phyloP scores from a whole-genome alignment of 371 early-diverging fungal species.

The Saksenaea oblongispora region DNA sequence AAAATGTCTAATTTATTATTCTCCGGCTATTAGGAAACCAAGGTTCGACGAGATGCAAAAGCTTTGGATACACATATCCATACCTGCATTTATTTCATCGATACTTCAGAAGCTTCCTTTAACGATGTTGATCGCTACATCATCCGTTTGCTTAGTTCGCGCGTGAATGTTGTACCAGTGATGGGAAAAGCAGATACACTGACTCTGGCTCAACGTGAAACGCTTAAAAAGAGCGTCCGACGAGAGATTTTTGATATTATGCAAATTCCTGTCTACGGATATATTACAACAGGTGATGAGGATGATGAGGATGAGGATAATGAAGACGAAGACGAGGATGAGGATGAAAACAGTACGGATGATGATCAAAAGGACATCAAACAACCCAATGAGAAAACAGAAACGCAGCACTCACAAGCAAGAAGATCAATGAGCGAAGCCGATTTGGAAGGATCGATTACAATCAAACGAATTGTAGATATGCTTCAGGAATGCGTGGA shows the following conservation, averaged over 20 bases:
- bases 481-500: constrained; percentile 29
- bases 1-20: constrained; percentile 34
- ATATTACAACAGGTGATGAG: constrained; percentile 42
- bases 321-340: constrained; percentile 31
- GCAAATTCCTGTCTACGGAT: constrained; percentile 69
- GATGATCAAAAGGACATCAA: constrained; percentile 31
- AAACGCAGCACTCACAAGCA: background rate
- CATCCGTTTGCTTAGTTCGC: constrained; percentile 76
- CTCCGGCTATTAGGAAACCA: constrained; percentile 62
- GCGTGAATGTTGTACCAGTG: constrained; percentile 95
- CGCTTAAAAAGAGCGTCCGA: constrained; percentile 72
- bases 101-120: constrained; percentile 65
- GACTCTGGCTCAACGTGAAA: constrained; percentile 81
- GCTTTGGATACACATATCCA: constrained; percentile 90
- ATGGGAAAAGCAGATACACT: constrained; percentile 97
- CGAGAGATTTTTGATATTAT: constrained; percentile 55
- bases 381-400: constrained; percentile 17
- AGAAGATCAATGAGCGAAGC: background rate
- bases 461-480: constrained; percentile 11
- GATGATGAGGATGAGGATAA: constrained; percentile 22
- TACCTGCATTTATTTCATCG: constrained; percentile 92
- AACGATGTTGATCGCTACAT: constrained; percentile 86
- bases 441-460: background rate
- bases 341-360: constrained; percentile 13
- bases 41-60: constrained; percentile 71